Base-by-base conservation (phyloP, 805 yeast genomes). In the Kazachstania psychrophila region DNA sequence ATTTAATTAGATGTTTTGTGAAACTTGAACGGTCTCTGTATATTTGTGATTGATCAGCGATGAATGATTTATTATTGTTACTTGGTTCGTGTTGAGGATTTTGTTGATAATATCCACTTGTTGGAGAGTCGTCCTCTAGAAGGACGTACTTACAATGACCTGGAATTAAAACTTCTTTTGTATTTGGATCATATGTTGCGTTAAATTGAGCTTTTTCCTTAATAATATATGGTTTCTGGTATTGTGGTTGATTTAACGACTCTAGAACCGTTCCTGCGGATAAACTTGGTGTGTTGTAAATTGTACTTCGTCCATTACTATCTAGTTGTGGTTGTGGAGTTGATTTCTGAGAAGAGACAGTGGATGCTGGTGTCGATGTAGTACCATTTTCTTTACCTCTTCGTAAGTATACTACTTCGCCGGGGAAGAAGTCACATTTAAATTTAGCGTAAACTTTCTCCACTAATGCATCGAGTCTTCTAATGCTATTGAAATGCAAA, bases 1-100 rank as follows among this genome's bases (percentile, higher is more conserved):
- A 79, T 56, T 88, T 82, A 25, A 92, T 81, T 37, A 82, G 71
- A 75, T 88, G 80, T 58, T 89, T 92, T 8, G 96, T 88, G 63
- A 87, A 88, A 37, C 80, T 70, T 42, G 80, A 79, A 42, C 96
- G 70, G 53, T 89, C 96, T 45, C 98, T 70, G 23, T 80, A 65
- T 16, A 92, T 74, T 48, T 82, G 80, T 2, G 72, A 62, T 41
- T 79, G 82, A 42, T 84, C 85, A 6, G 83, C 82, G 12, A 82
- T 77, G 18, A 79, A 65, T 46, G 84, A 83, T 19, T 65, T 70
- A 34, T 61, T 62, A 24, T n/a, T n/a, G n/a, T 71, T 73, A 26
- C 19, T 26, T 25, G 28, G 11, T 11, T 5, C 22, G 16, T 23
- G 22, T 16, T 5, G 23, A 10, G 4, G 15, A n/a, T 18, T 17